Evolutionary conservation across 352 stramenopile genomes (phyloP).

Genomic region (Halophytophthora polymorphica): DNA sequence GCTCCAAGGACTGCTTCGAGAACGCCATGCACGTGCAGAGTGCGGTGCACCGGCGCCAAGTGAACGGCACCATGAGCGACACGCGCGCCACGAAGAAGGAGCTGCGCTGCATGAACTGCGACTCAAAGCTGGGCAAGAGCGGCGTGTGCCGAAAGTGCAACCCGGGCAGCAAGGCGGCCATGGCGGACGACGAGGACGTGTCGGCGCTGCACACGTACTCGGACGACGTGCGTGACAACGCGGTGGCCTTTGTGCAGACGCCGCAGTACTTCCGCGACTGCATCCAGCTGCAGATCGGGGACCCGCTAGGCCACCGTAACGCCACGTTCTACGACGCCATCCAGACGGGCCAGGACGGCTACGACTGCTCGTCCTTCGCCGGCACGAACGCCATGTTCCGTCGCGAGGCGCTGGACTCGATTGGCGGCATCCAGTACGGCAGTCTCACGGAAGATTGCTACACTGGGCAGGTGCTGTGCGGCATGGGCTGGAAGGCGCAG

Average conservation of each 20-base stretch:
- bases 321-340: constrained; percentile 86
- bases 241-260: constrained; percentile 79
- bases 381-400: constrained; percentile 84
- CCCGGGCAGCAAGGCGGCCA: constrained; percentile 30
- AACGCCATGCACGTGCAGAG: constrained; percentile 80
- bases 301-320: constrained; percentile 80
- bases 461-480: constrained; percentile 73
- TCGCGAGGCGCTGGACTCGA: constrained; percentile 82
- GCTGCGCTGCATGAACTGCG: constrained; percentile 73
- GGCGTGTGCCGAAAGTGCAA: constrained; percentile 79
- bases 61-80: constrained; percentile 78
- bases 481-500: constrained; percentile 81
- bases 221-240: constrained; percentile 73
- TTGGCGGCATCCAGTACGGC: constrained; percentile 84
- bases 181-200: constrained; percentile 43
- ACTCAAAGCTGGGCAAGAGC: constrained; percentile 64
- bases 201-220: constrained; percentile 74
- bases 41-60: constrained; percentile 74
- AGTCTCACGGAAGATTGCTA: constrained; percentile 86
- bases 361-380: constrained; percentile 79
- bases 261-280: constrained; percentile 86
- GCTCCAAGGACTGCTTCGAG: constrained; percentile 86
- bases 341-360: constrained; percentile 83
- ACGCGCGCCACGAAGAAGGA: constrained; percentile 65
- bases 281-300: constrained; percentile 77